Evolutionary conservation across 371 early-diverging fungal species (phyloP).

Genomic region (Dichotomocladium elegans): DNA sequence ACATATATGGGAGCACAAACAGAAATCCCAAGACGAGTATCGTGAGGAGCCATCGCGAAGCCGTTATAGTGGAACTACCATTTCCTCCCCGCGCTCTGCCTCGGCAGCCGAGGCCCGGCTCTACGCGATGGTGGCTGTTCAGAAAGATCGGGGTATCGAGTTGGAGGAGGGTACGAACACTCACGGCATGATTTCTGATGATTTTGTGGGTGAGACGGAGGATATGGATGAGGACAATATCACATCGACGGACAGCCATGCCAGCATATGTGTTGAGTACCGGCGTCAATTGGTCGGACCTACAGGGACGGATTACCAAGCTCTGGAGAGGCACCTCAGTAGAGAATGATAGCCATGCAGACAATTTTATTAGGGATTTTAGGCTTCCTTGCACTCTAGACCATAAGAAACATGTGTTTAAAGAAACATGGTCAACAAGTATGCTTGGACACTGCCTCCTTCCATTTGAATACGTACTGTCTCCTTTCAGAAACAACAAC

Average conservation of each 20-base stretch:
- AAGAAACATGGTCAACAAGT: too few relatives aligned
- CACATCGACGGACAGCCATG: conserved; percentile 10
- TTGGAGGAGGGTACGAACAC: neutral
- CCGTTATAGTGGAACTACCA: conserved; percentile 38
- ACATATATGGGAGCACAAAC: too few relatives aligned
- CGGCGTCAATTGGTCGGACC: conserved; percentile 19
- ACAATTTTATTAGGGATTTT: too few relatives aligned
- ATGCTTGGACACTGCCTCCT: too few relatives aligned
- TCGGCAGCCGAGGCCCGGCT: conserved; percentile 28
- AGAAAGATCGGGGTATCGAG: conserved; percentile 21
- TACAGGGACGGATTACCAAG: conserved; percentile 8
- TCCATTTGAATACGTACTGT: too few relatives aligned
- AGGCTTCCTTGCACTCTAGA: too few relatives aligned
- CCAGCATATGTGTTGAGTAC: conserved; percentile 15
- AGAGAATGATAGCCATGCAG: conserved; percentile 17
- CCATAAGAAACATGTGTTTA: too few relatives aligned
- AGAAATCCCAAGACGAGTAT: too few relatives aligned
- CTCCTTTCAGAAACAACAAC: too few relatives aligned
- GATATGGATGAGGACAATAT: conserved; percentile 25
- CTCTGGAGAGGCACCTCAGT: conserved; percentile 19
- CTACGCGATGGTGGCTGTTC: conserved; percentile 30
- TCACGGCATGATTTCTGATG: conserved; percentile 11
- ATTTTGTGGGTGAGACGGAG: conserved; percentile 21
- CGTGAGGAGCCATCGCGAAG: too few relatives aligned
- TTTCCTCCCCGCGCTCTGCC: conserved; percentile 36